Base-by-base conservation (phyloP, 2,329 filamentous ascomycete species). In the Aquanectria penicillioides region DNA sequence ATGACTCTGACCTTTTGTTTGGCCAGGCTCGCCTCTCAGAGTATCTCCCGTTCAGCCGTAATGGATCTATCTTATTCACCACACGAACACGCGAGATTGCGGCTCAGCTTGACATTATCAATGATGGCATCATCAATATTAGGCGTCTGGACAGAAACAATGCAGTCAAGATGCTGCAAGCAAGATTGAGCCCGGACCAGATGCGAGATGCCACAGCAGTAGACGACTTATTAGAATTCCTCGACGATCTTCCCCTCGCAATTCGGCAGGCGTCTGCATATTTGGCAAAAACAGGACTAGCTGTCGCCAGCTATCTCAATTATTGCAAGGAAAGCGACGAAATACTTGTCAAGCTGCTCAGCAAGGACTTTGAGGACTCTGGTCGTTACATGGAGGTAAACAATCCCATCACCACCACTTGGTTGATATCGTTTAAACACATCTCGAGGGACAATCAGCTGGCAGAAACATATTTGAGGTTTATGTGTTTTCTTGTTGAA, bases 191-290 rank as follows among this genome's bases (percentile, higher is more conserved):
- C 2, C 41, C 62, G 4, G 25, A 48, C 6, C 66, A 73, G 37
- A 64, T 62, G 13, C 47, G 51, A 8, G 59, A 73, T 55, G 17
- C 25, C 1, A 47, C 57, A 46, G 63, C 52, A n/a, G 64, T 51
- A 5, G 25, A 49, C 17, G 46, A 59, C 13, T 52, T 79, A 20
- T 62, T 80, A 3, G 44, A 70, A 4, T 61, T 71, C 10, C 66
- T 78, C 0, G 55, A 59, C 2, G 43, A 71, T 34, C 60, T 78
- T 6, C 75, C 75, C 1, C 64, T 79, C 2, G 76, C 75, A 3
- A 73, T 78, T 36, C 67, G 54, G 28, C 74, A 77, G 44, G 75
- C 75, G 15, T 69, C 71, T 2, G 68, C 71, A 7, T 80, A 71
- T 49, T 74, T 80, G 51, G 69, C 70, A 46, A 62, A 63, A 17